phyloP scores from a whole-genome alignment of 164 flowering plant species.

The Kalanchoe fedtschenkoi region DNA sequence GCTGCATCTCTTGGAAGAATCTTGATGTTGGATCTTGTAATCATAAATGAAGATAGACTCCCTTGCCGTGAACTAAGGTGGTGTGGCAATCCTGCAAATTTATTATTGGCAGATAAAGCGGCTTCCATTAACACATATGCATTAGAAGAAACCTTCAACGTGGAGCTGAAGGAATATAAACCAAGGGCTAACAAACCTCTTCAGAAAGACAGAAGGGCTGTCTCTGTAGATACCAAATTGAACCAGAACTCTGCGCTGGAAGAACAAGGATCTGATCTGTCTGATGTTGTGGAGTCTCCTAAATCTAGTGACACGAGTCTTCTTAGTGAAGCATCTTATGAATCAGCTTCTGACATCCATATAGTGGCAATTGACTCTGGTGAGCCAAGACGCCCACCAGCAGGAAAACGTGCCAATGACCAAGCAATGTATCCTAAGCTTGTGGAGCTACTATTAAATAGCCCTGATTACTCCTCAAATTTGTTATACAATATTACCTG shows the following conservation, averaged over 20 bases:
- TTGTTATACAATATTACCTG: slow-evolving; percentile 69
- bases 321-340: slow-evolving; percentile 23
- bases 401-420: slow-evolving; percentile 92
- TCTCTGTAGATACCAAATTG: slow-evolving; percentile 60
- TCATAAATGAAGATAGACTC: slow-evolving; percentile 96
- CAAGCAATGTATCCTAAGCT: slow-evolving; percentile 82
- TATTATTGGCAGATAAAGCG: slow-evolving; percentile 54
- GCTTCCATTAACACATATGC: slow-evolving; percentile 26
- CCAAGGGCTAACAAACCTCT: slow-evolving; percentile 52
- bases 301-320: slow-evolving; percentile 25
- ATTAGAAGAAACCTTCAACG: slow-evolving; percentile 50
- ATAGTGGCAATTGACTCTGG: slow-evolving; percentile 88
- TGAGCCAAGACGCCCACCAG: slow-evolving; percentile 97
- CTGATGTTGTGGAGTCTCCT: slow-evolving; percentile 48
- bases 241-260: slow-evolving; percentile 30
- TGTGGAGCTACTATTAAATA: slow-evolving; percentile 85
- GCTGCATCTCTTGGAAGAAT: slow-evolving; percentile 82
- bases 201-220: slow-evolving; percentile 75
- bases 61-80: slow-evolving; percentile 91
- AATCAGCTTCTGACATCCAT: slow-evolving; percentile 26
- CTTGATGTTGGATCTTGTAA: slow-evolving; percentile 89
- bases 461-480: slow-evolving; percentile 55
- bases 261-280: slow-evolving; percentile 53
- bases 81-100: slow-evolving; percentile 92
- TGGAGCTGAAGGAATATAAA: slow-evolving; percentile 37